Evolutionary conservation across 805 yeast species (phyloP), one percentile per base, ranked within the genome.

Genomic region (Hanseniaspora vineae): DNA sequence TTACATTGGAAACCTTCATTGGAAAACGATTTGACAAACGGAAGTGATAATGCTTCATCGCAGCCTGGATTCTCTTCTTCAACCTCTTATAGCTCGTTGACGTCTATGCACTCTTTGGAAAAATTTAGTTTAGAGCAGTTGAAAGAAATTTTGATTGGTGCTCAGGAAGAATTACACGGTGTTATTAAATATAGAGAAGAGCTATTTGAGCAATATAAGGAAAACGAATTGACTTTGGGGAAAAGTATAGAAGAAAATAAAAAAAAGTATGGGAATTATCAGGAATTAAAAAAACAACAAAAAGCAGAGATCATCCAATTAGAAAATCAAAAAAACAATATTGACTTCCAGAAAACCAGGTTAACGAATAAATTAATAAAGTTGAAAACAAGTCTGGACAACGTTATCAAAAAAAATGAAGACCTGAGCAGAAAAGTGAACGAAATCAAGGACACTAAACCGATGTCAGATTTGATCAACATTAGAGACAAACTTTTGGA

Each of bases 141-240:
- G 51, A 61, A 62, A 40, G 58, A 55, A 37, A 60, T 62, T 18
- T 48, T 63, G 39, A 57, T 60, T 4, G 59, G 62, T 46, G 56
- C 65, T 1, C 66, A 62, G 46, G 65, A 61, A 47, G 65, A 62
- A 47, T 46, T 62, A 48, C 67, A 61, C 47, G 61, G 60, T n/a
- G 61, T 62, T 3, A 48, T 62, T 11, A 50, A 55, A 14, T 64
- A 60, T 42, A 59, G 59, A 40, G 35, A 54, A 3, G 52, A 57
- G 6, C 39, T 55, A 3, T 49, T 57, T 19, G 57, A 58, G 39
- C 65, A 62, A 47, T 63, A 62, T 46, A 53, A 55, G 42, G 66
- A 60, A 35, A 52, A 61, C 1, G 57, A 57, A 46, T n/a, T 54
- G 37, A 59, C 58, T 44, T 45, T 62, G 40, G 53, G 55, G 42